Evolutionary conservation across 2,329 filamentous ascomycete genomes (phyloP), one percentile per base, ranked within the genome.

Genomic region (Myriosclerotinia scirpicola): DNA sequence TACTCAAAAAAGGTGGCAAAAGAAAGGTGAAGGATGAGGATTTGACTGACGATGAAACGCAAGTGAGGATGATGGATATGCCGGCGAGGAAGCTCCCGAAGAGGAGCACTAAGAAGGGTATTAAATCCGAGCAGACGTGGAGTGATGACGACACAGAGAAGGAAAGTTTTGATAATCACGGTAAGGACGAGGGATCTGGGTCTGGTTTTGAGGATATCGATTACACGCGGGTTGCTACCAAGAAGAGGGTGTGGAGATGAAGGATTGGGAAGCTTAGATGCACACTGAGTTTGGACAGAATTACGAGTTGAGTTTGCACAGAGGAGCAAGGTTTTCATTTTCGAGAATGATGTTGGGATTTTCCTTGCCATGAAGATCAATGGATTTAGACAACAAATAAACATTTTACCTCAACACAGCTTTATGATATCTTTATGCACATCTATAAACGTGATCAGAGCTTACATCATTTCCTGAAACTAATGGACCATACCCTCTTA

Each of bases 201-300:
- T 62, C 48, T 54, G 59, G 34, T 0, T 62, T 62, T 40, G 59
- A 62, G 34, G 48, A 62, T 40, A 53, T 54, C 5, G 48, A 62
- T 53, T 42, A 62, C 6, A 40, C 56, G 20, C 48, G 0, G 14
- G 12, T 20, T 30, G 46, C 11, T 6, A 42, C 40, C 17, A 54
- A 54, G 14, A 62, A 54, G 22, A 42, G 26, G 12, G 17, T 0
- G 1, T 5, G 5, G 6, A 5, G 0, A 4, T 54, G 1, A 36
- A 34, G 12, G 36, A 42, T 40, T 15, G 36, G 48, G 60, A 30
- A 15, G 48, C 48, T 53, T 63, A 50, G 34, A 34, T 63, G 4
- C 17, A 54, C 7, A 2, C n/a, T 34, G 3, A 6, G 2, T 11
- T n/a, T 34, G 5, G 17, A 50, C 8, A 14, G 2, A 26, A 7